Evolutionary conservation across 116 monocot species (phyloP).

Genomic region (Iris pallida): DNA sequence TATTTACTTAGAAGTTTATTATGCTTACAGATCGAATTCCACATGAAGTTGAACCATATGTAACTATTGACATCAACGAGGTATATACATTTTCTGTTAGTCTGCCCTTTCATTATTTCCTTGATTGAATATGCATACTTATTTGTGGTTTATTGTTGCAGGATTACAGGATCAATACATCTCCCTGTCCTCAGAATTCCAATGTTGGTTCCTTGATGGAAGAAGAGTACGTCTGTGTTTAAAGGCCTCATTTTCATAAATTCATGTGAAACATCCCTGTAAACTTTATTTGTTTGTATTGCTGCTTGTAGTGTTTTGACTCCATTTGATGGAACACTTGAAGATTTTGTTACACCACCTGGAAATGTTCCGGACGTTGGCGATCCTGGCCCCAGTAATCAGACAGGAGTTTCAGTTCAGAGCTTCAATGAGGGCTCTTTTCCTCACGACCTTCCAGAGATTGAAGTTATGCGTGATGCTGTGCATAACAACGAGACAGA

Average conservation of each 20-base stretch:
- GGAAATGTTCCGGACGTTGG: background rate
- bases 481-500: slow-evolving; percentile 14
- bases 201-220: slow-evolving; percentile 29
- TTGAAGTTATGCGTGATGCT: slow-evolving; percentile 47
- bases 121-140: background rate
- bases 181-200: slow-evolving; percentile 16
- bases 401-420: background rate
- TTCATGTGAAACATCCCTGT: background rate
- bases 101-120: background rate
- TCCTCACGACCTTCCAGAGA: slow-evolving; percentile 24
- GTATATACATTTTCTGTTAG: slow-evolving; percentile 15
- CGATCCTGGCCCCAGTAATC: slow-evolving; percentile 16
- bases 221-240: slow-evolving; percentile 44
- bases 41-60: slow-evolving; percentile 39
- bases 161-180: slow-evolving; percentile 26
- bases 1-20: background rate
- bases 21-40: slow-evolving; percentile 37
- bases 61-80: slow-evolving; percentile 47
- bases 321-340: slow-evolving; percentile 26
- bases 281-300: background rate
- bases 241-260: background rate
- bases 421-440: slow-evolving; percentile 8
- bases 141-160: slow-evolving; percentile 20
- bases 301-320: slow-evolving; percentile 40
- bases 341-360: slow-evolving; percentile 12